Percentiles rank a stretch among this genome's conserved stretches.
phyloP scores from a whole-genome alignment of 164 flowering plant genomes.

The Dillenia suffruticosa region DNA sequence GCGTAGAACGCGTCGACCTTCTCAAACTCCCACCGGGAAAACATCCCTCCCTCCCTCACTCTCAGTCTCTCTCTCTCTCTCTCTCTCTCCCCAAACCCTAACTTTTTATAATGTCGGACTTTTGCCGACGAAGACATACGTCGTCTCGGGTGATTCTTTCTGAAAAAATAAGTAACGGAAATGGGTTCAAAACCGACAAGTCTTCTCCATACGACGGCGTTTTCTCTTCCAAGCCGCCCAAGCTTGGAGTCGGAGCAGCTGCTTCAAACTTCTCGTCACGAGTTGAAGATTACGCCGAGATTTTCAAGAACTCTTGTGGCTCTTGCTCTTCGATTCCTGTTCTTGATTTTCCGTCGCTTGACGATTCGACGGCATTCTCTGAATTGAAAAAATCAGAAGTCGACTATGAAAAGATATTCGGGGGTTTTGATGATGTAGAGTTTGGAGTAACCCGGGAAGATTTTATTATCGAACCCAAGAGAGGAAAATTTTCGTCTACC shows the following conservation, averaged over 20 bases:
- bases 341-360: constrained; percentile 52
- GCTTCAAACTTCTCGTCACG: constrained; percentile 10
- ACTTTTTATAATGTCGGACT: too few species aligned
- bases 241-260: constrained; percentile 3
- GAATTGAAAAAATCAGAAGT: constrained; percentile 34
- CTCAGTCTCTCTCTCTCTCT: too few species aligned
- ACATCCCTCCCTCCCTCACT: too few species aligned
- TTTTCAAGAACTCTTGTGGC: constrained; percentile 25
- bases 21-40: too few species aligned
- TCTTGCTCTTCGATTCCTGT: constrained; percentile 47
- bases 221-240: constrained; percentile 19
- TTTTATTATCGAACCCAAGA: constrained; percentile 22
- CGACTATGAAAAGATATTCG: constrained; percentile 58
- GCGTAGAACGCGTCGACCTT: too few species aligned
- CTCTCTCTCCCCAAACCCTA: too few species aligned
- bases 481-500: constrained; percentile 11
- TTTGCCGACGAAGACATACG: too few species aligned
- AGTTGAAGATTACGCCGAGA: constrained; percentile 47
- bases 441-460: constrained; percentile 45
- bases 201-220: constrained; percentile 38
- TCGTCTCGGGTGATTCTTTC: too few species aligned
- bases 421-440: constrained; percentile 36
- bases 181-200: too few species aligned
- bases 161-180: too few species aligned
- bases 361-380: constrained; percentile 14